Conservation (phyloP, 2,329 filamentous ascomycete species). For the Lachnellula suecica region DNA sequence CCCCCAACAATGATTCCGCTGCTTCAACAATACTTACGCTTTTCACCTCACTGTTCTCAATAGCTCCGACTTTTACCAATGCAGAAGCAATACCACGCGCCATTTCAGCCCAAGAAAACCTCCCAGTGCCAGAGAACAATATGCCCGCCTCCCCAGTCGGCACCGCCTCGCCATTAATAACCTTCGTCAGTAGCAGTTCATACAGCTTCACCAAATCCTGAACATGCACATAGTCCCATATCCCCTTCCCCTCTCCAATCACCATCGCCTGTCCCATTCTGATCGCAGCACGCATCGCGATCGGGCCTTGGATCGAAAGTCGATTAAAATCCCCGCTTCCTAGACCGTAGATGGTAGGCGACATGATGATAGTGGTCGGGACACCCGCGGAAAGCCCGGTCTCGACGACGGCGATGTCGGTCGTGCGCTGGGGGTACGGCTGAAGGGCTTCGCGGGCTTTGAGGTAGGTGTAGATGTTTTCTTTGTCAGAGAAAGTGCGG, state of each 20-base stretch:
- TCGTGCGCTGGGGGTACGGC: conserved; percentile 43
- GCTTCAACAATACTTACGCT: conserved; percentile 31
- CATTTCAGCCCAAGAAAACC: conserved; percentile 39
- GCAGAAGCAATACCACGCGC: conserved; percentile 35
- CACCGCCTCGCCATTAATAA: conserved; percentile 34
- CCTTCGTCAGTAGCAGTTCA: conserved; percentile 35
- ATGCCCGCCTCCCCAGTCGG: conserved; percentile 38
- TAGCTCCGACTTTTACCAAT: conserved; percentile 29
- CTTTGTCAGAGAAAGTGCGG: conserved; percentile 41
- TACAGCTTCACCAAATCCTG: conserved; percentile 42
- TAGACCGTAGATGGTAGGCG: conserved; percentile 45
- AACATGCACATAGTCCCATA: conserved; percentile 45
- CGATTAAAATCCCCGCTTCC: conserved; percentile 41
- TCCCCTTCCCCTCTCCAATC: conserved; percentile 36
- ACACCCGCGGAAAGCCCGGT: conserved; percentile 39
- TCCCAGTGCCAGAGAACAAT: conserved; percentile 40
- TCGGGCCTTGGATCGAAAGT: conserved; percentile 38
- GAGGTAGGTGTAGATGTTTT: conserved; percentile 43
- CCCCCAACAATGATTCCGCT: conserved; percentile 15
- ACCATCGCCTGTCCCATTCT: conserved; percentile 29
- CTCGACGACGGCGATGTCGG: conserved; percentile 43
- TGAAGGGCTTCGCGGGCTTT: conserved; percentile 36
- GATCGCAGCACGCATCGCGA: conserved; percentile 31
- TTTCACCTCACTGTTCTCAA: conserved; percentile 30
- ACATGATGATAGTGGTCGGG: conserved; percentile 45